Conservation (phyloP, 2,329 filamentous ascomycete genomes). For the Paraphaeosphaeria minitans region DNA sequence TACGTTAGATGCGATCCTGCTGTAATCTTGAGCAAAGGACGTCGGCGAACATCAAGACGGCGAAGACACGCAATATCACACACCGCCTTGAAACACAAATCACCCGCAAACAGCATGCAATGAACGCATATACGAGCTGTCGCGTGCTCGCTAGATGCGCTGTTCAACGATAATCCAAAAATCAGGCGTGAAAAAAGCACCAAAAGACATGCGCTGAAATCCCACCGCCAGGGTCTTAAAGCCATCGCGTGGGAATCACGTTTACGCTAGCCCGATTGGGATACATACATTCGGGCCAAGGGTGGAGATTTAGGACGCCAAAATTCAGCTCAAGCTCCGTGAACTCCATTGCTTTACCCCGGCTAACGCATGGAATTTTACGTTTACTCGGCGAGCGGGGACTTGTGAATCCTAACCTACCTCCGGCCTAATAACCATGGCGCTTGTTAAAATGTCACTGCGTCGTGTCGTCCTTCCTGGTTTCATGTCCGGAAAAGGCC, state of each 20-base stretch:
- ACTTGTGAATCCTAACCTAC: background rate
- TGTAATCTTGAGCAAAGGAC: background rate
- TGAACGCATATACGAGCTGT: background rate
- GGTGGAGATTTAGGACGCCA: slow-evolving; percentile 1
- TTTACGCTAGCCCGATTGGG: background rate
- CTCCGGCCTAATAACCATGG: background rate
- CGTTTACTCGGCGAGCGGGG: slow-evolving; percentile 5
- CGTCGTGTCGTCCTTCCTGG: background rate
- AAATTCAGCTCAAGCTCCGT: slow-evolving; percentile 1
- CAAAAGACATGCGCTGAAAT: background rate
- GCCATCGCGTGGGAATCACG: slow-evolving; percentile 6
- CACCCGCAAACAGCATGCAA: background rate
- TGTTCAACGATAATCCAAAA: background rate
- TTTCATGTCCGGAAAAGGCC: background rate
- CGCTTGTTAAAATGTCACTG: background rate
- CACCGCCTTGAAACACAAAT: background rate
- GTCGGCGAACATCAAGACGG: slow-evolving; percentile 8
- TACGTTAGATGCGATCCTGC: background rate
- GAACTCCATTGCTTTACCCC: background rate
- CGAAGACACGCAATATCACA: slow-evolving; percentile 1
- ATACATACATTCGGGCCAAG: background rate
- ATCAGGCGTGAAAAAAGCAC: background rate
- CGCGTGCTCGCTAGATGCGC: background rate
- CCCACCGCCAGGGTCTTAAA: slow-evolving; percentile 1
- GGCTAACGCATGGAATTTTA: background rate